These are phyloP conservation scores for Paraconiothyrium sp. DNA, from an alignment of 2,329 filamentous ascomycete species.

Conservation along the genomic window DNA sequence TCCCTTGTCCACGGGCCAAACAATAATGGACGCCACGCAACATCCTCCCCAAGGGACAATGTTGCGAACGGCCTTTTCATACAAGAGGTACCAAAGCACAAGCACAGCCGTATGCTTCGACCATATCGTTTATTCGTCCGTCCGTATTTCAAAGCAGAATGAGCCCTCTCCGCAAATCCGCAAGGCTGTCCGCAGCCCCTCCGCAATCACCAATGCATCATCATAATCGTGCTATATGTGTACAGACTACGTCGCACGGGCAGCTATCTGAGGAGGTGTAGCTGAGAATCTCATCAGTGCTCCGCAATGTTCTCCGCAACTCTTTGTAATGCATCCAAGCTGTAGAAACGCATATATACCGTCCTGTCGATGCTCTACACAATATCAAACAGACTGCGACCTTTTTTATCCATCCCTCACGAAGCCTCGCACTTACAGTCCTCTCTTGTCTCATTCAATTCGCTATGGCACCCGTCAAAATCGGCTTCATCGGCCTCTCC, in stretches of 20 bases:
- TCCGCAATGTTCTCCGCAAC: constrained; percentile 26
- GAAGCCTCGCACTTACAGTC: not conserved
- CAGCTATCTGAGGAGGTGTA: no score
- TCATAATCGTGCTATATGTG: not conserved
- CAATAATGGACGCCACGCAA: not conserved
- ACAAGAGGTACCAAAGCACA: no score
- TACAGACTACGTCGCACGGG: not conserved
- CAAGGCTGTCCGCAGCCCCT: constrained; percentile 15
- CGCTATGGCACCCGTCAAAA: constrained; percentile 38
- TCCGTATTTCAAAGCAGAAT: constrained; percentile 21
- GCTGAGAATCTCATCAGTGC: not conserved
- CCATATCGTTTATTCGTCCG: not conserved
- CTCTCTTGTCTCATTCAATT: not conserved
- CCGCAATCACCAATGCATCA: not conserved
- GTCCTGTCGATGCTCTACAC: not conserved
- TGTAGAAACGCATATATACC: constrained; percentile 13
- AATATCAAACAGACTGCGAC: not conserved
- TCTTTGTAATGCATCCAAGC: constrained; percentile 14
- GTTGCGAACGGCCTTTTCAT: not conserved
- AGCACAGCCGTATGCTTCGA: not conserved
- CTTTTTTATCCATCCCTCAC: not conserved
- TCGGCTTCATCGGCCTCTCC: constrained; percentile 41
- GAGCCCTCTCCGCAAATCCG: constrained; percentile 25
- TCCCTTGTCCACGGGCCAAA: not conserved
- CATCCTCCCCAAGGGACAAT: not conserved